Base-by-base conservation (phyloP, 495 filamentous ascomycete species). In the Penicillium paradoxum region DNA sequence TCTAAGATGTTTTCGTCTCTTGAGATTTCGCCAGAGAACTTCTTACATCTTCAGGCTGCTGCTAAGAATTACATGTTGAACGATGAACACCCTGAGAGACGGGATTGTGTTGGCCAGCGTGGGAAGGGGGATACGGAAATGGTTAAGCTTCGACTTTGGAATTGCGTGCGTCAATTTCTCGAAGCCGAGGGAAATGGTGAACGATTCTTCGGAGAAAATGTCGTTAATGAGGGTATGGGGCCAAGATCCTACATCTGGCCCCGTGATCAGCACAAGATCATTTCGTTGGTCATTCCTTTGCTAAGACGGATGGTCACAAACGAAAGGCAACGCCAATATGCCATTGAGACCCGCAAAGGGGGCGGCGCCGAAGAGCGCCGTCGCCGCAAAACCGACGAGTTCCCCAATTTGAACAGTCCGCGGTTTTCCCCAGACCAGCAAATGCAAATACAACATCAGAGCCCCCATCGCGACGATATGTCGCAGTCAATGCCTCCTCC, bases 231-330 rank as follows among this genome's bases (percentile, higher is more conserved):
- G 45, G 71, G 67, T 27, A 70, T 73, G 64, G 66, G 62, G 6
- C 66, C 65, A 1, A 62, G 77, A 49, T 73, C 69, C 6, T 71
- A 77, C 36, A 69, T 79, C 19, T 85, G 82, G 82, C 82, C 83
- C 21, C 70, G 79, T 38, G 70, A 75, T 30, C 75, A 80, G 49
- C 72, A 77, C 29, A 76, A 77, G 54, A 79, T 86, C 47, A 79
- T 85, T 19, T 65, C 75, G 0, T 60, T 80, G 19, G 76, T 83
- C 6, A 83, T 80, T 32, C 83, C 82, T 21, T 56, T 86, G 42
- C 60, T 86, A 30, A 60, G 83, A 44, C 67, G 82, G 29, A 84
- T 84, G 80, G 80, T 84, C 2, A 84, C 82, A 18, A 86, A 86
- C 56, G 83, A 84, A 57, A 66, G 80, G 14, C 83, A 86, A 59